A percentile compares a stretch with the other conserved stretches of the same genome.
Conservation (phyloP, 1,284 basidiomycete genomes). For the Pterulicium gracile region DNA sequence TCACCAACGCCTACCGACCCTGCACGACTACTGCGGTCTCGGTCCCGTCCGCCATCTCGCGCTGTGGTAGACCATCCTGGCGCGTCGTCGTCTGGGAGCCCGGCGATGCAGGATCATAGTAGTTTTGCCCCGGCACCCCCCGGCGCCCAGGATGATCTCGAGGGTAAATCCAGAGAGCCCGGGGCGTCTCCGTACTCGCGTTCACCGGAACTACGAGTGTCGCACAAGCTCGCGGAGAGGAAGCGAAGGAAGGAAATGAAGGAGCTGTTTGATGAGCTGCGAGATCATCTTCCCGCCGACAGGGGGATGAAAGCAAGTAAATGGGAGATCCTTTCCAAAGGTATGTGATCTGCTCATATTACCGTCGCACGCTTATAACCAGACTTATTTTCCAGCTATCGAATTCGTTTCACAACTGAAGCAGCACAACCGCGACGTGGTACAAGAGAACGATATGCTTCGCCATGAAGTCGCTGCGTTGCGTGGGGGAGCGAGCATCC, state of each 20-base stretch:
- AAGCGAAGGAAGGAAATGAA: slow-evolving; percentile 97
- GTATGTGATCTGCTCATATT: slow-evolving; percentile 27
- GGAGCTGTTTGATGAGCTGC: slow-evolving; percentile 88
- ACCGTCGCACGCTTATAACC: slow-evolving; percentile 9
- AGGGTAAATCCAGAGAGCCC: slow-evolving; percentile 30
- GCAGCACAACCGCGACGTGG: slow-evolving; percentile 63
- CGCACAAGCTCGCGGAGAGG: slow-evolving; percentile 90
- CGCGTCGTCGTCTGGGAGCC: neutral
- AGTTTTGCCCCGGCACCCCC: slow-evolving; percentile 20
- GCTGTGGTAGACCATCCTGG: neutral
- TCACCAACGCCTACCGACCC: slow-evolving; percentile 29
- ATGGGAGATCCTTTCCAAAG: slow-evolving; percentile 94
- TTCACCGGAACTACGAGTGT: slow-evolving; percentile 85
- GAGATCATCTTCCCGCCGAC: slow-evolving; percentile 84
- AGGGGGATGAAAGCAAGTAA: slow-evolving; percentile 92
- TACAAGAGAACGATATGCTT: slow-evolving; percentile 66
- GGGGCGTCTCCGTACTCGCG: slow-evolving; percentile 80
- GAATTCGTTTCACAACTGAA: slow-evolving; percentile 79
- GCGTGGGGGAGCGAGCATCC: slow-evolving; percentile 41
- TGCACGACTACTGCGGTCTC: slow-evolving; percentile 46
- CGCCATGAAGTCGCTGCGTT: slow-evolving; percentile 62
- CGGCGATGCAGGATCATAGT: slow-evolving; percentile 25
- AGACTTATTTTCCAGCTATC: slow-evolving; percentile 46
- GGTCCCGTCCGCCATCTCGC: slow-evolving; percentile 63
- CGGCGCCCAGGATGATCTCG: slow-evolving; percentile 18